Evolutionary conservation across 2,329 filamentous ascomycete genomes (phyloP), one percentile per base, ranked within the genome.

Genomic region (Stagonosporopsis cucurbitacearum): DNA sequence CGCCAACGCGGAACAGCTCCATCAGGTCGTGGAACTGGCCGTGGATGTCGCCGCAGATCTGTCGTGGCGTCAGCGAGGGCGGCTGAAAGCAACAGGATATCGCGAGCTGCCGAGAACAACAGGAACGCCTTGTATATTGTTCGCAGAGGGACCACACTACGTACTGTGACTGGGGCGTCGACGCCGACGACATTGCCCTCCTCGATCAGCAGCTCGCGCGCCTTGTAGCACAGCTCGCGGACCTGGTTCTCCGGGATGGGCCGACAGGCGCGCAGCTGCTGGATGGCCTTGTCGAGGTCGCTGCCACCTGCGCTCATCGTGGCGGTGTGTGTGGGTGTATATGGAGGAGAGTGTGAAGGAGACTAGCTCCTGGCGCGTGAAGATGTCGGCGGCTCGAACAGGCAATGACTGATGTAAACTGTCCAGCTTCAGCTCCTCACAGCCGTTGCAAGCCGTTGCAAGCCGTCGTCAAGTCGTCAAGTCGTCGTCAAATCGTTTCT

Each of bases 141-240:
- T n/a, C n/a, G n/a, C n/a, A n/a, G n/a, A n/a, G n/a, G n/a, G n/a
- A n/a, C n/a, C n/a, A n/a, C n/a, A n/a, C n/a, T n/a, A 19, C 83
- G 52, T 86, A 92, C 89, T 75, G 94, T 98, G 57, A 98, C 94
- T 20, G 94, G 94, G 59, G 94, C 94, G 73, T 94, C 90, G 59
- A 99, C 94, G 17, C 90, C 92, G 62, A 98, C 94, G 46, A 98
- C 94, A 75, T 99, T 98, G 64, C 92, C 94, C 80, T 99, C 95
- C 77, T 98, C 95, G 60, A 99, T 96, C 64, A 99, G 81, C 50
- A 99, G 85, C 80, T 99, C 95, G 62, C 95, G 87, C 48, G 95
- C 95, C 75, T 97, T 97, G 82, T 97, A 94, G 79, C 95, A 98
- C 67, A 99, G 84, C 79, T 99, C 94, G 73, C 94, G 90, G 59